Conservation (phyloP, 2,329 filamentous ascomycete genomes). For the Corniculantispora saksenae region DNA sequence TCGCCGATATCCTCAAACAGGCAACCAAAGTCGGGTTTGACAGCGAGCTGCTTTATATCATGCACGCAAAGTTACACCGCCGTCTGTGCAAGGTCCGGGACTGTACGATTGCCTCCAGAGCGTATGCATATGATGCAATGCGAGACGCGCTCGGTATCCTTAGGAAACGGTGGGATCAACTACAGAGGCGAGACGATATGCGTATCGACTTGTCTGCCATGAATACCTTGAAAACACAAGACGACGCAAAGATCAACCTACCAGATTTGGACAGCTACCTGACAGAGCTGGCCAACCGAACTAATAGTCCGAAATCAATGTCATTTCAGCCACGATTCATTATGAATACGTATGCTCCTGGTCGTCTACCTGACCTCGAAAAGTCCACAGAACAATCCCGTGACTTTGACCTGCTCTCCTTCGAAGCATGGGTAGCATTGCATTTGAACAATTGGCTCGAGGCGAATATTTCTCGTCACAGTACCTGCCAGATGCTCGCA, state of each 20-base stretch:
- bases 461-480: neutral
- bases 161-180: neutral
- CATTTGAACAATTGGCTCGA: neutral
- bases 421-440: neutral
- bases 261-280: neutral
- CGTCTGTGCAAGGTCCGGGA: slow-evolving; percentile 1
- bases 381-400: neutral
- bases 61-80: neutral
- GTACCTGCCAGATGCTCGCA: neutral
- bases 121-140: neutral
- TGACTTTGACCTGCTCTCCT: neutral
- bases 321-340: neutral
- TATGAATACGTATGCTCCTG: neutral
- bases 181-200: neutral
- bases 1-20: neutral
- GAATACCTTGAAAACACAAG: neutral
- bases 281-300: neutral
- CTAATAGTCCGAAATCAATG: neutral
- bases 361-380: neutral
- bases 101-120: neutral
- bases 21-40: neutral
- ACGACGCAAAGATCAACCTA: neutral
- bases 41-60: neutral
- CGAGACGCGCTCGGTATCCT: neutral
- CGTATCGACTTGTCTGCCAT: neutral